phyloP scores from a whole-genome alignment of 176 grass and related monocot genomes.

The Ensete glaucum region DNA sequence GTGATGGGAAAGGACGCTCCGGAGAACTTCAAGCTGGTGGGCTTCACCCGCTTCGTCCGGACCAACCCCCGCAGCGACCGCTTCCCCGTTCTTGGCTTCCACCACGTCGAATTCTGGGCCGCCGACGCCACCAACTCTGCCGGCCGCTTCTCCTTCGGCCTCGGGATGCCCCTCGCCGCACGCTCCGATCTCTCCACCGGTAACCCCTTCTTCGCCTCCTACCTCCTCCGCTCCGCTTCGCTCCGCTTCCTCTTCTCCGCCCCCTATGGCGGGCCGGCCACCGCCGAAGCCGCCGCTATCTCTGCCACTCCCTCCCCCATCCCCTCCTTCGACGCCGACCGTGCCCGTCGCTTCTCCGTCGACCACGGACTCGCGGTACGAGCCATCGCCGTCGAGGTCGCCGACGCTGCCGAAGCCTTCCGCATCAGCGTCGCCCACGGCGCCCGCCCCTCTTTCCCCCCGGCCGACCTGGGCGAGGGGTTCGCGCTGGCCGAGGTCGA shows the following conservation, averaged over 20 bases:
- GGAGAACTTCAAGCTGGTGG: slow-evolving; percentile 32
- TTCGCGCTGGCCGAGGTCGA: slow-evolving; percentile 73
- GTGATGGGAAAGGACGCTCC: background rate
- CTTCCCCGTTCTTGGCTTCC: slow-evolving; percentile 55
- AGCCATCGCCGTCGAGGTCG: slow-evolving; percentile 56
- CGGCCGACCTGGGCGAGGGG: slow-evolving; percentile 47
- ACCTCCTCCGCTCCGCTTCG: slow-evolving; percentile 57
- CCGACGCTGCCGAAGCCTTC: slow-evolving; percentile 67
- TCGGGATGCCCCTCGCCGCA: slow-evolving; percentile 57
- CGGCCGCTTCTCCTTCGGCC: slow-evolving; percentile 70
- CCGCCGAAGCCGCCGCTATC: slow-evolving; percentile 20
- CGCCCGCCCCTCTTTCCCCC: slow-evolving; percentile 57
- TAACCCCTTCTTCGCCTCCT: slow-evolving; percentile 68
- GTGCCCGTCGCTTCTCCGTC: slow-evolving; percentile 36
- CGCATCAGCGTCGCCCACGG: slow-evolving; percentile 52
- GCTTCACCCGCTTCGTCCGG: slow-evolving; percentile 27
- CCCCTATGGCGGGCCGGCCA: slow-evolving; percentile 33
- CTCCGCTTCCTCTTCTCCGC: slow-evolving; percentile 83
- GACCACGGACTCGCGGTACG: slow-evolving; percentile 74
- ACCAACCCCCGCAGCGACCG: slow-evolving; percentile 49
- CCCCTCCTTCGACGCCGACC: slow-evolving; percentile 51
- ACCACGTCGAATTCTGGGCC: slow-evolving; percentile 93
- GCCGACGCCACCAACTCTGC: slow-evolving; percentile 47
- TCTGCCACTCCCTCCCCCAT: slow-evolving; percentile 19
- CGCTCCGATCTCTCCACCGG: slow-evolving; percentile 84